Evolutionary conservation across 805 yeast genomes (phyloP), one percentile per base, ranked within the genome.

Genomic region (Tetrapisispora pingtungensis): DNA sequence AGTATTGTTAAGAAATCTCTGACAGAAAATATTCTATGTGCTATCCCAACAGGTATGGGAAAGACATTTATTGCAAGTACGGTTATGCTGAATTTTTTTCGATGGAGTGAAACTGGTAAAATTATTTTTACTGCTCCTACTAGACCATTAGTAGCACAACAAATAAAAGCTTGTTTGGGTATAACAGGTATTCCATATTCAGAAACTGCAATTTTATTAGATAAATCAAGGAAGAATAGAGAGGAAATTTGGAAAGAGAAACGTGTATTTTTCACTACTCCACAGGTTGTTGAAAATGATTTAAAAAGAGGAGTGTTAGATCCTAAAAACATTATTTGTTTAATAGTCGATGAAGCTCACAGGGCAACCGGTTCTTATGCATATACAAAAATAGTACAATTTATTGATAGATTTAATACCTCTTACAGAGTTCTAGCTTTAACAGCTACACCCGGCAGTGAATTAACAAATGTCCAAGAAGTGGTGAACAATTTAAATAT

Each of bases 111-210:
- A 14, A 61, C 65, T 4, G 78, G 87, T 2, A 93, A 89, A 57
- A 78, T 93, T 51, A 76, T 94, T 1, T 93, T 93, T 62, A 81
- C 90, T 81, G 98, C 99, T 0, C 99, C 99, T 0, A 93, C 99
- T 1, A 72, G 89, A 51, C 99, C 99, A 0, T 70, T 93, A 44
- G 97, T 93, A 7, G 89, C 96, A 1, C 99, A 93, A 65, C 98
- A 93, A 64, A 84, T 90, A 51, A 84, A 83, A 56, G 97, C 97
- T 1, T 93, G 96, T 58, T 72, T 87, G 44, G 82, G 86, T 8
- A 79, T 85, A 14, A 81, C 95, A 0, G 97, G 96, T 3, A 77
- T 94, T 18, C 82, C 94, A 1, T 67, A 80, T 40, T 67, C 74
- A 19, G 81, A 81, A 38, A 84, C 90, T 1, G 94, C 96, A 0